Evolutionary conservation across 257 asterid species (phyloP).

Genomic region (Linderniella brevidens): DNA sequence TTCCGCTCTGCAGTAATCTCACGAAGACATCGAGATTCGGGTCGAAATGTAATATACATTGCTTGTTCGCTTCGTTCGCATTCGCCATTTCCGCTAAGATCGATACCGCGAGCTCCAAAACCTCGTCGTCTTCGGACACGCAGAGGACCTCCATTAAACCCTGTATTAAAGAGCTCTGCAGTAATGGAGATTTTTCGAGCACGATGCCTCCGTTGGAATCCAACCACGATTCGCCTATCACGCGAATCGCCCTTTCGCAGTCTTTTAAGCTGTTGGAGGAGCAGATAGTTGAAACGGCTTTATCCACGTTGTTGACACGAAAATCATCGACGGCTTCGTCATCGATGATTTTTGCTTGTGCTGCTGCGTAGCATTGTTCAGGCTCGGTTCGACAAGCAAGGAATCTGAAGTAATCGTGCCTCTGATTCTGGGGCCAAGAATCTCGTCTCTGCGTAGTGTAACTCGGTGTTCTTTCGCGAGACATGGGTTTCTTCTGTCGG

Average conservation of each 20-base stretch:
- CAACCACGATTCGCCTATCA: constrained; percentile 48
- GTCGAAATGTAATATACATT: constrained; percentile 35
- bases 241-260: constrained; percentile 53
- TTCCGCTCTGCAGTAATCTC: constrained; percentile 37
- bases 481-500: constrained; percentile 28
- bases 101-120: constrained; percentile 56
- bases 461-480: constrained; percentile 25
- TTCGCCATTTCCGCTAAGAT: constrained; percentile 52
- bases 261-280: constrained; percentile 41
- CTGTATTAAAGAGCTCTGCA: constrained; percentile 33
- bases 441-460: constrained; percentile 19
- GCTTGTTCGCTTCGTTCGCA: constrained; percentile 28
- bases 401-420: constrained; percentile 30
- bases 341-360: constrained; percentile 15
- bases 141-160: constrained; percentile 47
- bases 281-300: constrained; percentile 35
- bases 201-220: constrained; percentile 22
- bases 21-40: constrained; percentile 43
- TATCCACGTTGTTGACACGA: constrained; percentile 13
- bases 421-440: constrained; percentile 21
- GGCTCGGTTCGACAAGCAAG: constrained; percentile 38
- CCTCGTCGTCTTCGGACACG: constrained; percentile 51
- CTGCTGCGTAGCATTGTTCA: constrained; percentile 13
- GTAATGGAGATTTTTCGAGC: constrained; percentile 21
- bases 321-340: constrained; percentile 9